A percentile compares a stretch with the other conserved stretches of the same genome.
phyloP scores from a whole-genome alignment of 2,329 filamentous ascomycete genomes.

The Aureobasidium sp. region DNA sequence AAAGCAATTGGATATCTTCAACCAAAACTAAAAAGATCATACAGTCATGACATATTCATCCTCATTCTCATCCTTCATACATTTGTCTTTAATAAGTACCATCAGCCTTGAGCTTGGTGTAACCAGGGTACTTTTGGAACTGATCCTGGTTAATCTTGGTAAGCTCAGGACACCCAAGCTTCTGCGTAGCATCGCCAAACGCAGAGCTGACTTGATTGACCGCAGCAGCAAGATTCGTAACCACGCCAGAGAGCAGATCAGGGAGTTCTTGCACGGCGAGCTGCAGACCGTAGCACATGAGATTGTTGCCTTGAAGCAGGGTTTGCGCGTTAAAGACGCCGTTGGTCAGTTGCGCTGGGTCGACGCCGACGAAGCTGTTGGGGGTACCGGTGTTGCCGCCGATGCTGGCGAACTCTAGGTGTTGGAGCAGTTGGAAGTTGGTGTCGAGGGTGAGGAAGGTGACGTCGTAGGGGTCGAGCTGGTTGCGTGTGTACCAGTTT shows the following conservation, averaged over 20 bases:
- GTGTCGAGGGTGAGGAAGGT: conserved; percentile 20
- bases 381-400: conserved; percentile 30
- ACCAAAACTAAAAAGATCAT: background rate
- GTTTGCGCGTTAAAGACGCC: conserved; percentile 35
- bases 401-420: conserved; percentile 26
- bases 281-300: conserved; percentile 37
- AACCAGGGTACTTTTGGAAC: conserved; percentile 23
- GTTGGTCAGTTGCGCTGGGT: conserved; percentile 29
- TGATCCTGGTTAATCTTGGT: conserved; percentile 21
- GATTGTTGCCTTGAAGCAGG: conserved; percentile 41
- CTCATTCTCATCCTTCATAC: background rate
- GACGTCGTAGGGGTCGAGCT: conserved; percentile 25
- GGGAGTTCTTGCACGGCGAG: conserved; percentile 33
- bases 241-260: conserved; percentile 33
- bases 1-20: background rate
- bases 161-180: conserved; percentile 22
- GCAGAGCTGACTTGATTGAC: conserved; percentile 28
- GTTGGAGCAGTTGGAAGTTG: conserved; percentile 17
- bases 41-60: background rate
- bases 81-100: background rate
- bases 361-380: conserved; percentile 28
- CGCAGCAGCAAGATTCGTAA: conserved; percentile 26
- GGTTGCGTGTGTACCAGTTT: conserved; percentile 30
- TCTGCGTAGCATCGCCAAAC: conserved; percentile 17
- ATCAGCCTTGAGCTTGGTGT: conserved; percentile 15